phyloP scores from a whole-genome alignment of 2,329 filamentous ascomycete genomes.

The Fusarium odoratissimum region DNA sequence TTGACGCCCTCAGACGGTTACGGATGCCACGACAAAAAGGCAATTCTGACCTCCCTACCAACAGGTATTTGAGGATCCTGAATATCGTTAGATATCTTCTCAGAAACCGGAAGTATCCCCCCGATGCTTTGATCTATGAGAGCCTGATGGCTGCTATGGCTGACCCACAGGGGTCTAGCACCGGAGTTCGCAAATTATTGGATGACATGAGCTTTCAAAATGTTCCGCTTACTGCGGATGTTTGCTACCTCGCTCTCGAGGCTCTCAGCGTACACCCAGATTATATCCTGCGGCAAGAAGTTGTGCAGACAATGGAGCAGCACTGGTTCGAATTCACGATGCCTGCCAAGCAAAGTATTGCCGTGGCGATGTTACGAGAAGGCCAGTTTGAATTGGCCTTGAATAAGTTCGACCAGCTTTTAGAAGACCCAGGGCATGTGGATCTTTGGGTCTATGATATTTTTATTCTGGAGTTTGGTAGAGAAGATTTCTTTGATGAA shows the following conservation, averaged over 20 bases:
- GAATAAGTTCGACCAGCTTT: constrained; percentile 74
- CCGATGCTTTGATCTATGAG: constrained; percentile 74
- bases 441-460: constrained; percentile 83
- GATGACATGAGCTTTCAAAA: constrained; percentile 74
- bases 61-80: constrained; percentile 47
- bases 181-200: constrained; percentile 71
- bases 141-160: constrained; percentile 79
- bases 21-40: constrained; percentile 36
- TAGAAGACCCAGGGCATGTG: constrained; percentile 64
- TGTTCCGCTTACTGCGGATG: constrained; percentile 71
- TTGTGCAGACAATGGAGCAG: constrained; percentile 79
- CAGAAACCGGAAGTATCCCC: constrained; percentile 62
- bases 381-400: constrained; percentile 85
- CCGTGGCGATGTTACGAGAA: constrained; percentile 82
- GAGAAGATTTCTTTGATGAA: constrained; percentile 80
- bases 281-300: constrained; percentile 77
- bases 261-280: constrained; percentile 87
- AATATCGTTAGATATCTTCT: constrained; percentile 69
- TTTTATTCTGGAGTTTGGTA: constrained; percentile 78
- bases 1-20: constrained; percentile 45
- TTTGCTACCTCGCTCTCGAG: constrained; percentile 79
- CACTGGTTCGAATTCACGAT: constrained; percentile 68
- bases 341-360: constrained; percentile 74
- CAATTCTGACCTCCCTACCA: constrained; percentile 29
- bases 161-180: constrained; percentile 74